phyloP scores from a whole-genome alignment of 78 protist genomes.

The Speleostelium caveatum region DNA sequence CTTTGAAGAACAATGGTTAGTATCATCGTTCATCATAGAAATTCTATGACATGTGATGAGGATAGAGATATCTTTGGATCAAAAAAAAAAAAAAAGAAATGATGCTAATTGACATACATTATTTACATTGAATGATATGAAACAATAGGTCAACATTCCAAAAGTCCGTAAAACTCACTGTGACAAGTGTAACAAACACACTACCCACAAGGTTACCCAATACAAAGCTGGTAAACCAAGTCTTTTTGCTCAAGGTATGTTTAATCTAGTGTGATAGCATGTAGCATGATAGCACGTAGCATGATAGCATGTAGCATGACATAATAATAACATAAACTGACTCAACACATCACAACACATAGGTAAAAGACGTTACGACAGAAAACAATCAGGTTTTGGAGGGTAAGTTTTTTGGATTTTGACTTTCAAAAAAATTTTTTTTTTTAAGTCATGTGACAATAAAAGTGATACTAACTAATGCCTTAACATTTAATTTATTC shows the following conservation, averaged over 20 bases:
- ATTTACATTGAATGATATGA: too few species aligned
- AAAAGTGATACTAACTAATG: not conserved
- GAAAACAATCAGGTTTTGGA: slow-evolving; percentile 99
- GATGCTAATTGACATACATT: too few species aligned
- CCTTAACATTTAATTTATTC: too few species aligned
- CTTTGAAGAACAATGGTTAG: not conserved
- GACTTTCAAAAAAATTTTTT: too few species aligned
- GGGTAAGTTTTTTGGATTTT: not conserved
- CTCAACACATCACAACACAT: slow-evolving; percentile 25
- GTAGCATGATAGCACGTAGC: too few species aligned
- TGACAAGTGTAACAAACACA: slow-evolving; percentile 95
- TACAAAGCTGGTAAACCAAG: slow-evolving; percentile 99
- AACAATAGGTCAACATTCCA: slow-evolving; percentile 95
- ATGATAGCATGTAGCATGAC: not conserved
- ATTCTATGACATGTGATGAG: not conserved
- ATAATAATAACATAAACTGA: not conserved
- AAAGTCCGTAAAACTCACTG: slow-evolving; percentile 96
- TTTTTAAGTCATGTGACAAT: not conserved
- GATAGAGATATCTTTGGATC: not conserved
- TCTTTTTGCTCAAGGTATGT: slow-evolving; percentile 96
- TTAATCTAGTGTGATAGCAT: not conserved
- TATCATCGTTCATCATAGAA: slow-evolving; percentile 6
- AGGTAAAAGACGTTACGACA: slow-evolving; percentile 99
- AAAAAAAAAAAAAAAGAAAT: not conserved
- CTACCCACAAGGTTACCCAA: slow-evolving; percentile 96